phyloP scores from a whole-genome alignment of 768 basidiomycete species.

The Termitomyces sp. region DNA sequence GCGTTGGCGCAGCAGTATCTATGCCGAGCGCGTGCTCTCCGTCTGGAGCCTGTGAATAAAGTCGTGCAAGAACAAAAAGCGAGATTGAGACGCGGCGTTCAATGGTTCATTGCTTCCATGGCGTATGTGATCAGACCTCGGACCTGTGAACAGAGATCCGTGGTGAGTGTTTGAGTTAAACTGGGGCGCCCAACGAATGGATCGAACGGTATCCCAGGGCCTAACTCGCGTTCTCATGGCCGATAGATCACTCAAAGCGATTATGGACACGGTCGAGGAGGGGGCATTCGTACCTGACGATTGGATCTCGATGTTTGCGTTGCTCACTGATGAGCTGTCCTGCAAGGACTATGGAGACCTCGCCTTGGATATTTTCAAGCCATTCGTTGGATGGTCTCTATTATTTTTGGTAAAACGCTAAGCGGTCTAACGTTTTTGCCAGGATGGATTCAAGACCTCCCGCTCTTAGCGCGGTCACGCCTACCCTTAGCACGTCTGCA shows the following conservation, averaged over 20 bases:
- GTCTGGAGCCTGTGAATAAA: not conserved
- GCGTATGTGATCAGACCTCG: not conserved
- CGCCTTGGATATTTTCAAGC: not conserved
- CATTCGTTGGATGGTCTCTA: not conserved
- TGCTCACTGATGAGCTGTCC: not conserved
- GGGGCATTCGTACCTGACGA: constrained; percentile 1
- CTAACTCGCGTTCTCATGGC: not conserved
- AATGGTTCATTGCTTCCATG: constrained; percentile 2
- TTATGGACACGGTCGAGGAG: constrained; percentile 1
- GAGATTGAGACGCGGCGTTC: not conserved
- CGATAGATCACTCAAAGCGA: not conserved
- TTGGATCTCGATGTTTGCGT: constrained; percentile 4
- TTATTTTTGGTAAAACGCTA: not conserved
- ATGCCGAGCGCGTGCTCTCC: not conserved
- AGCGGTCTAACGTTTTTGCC: not conserved
- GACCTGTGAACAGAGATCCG: not conserved
- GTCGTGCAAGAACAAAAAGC: not conserved
- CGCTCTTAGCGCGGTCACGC: not conserved
- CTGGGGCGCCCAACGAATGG: not conserved
- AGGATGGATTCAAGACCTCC: not conserved
- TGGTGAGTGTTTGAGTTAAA: not conserved
- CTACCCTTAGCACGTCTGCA: not conserved
- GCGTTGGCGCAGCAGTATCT: not conserved
- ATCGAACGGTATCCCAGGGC: not conserved
- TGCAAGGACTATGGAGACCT: not conserved